These are phyloP conservation scores for Cerrena zonata DNA, from an alignment of 1,284 basidiomycete genomes.

Conservation along the genomic window DNA sequence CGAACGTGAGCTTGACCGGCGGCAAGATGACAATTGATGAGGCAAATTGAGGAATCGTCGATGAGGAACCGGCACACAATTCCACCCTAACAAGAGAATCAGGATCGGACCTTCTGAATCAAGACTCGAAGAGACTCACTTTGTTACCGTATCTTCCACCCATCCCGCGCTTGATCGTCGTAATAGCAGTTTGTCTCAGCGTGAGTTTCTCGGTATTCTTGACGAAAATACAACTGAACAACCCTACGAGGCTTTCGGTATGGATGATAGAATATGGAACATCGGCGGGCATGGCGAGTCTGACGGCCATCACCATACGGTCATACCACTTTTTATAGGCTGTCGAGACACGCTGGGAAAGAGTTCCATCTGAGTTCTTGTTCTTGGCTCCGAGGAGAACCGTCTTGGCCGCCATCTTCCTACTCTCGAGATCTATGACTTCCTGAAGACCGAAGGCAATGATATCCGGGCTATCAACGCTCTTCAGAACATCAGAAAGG, in stretches of 20 bases:
- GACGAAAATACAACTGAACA: slow-evolving; percentile 86
- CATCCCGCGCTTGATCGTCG: slow-evolving; percentile 86
- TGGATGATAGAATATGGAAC: slow-evolving; percentile 74
- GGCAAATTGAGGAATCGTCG: slow-evolving; percentile 87
- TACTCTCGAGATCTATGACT: slow-evolving; percentile 87
- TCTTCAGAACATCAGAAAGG: slow-evolving; percentile 64
- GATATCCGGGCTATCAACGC: slow-evolving; percentile 76
- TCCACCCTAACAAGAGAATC: slow-evolving; percentile 58
- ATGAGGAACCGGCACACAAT: slow-evolving; percentile 86
- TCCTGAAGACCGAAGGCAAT: slow-evolving; percentile 95
- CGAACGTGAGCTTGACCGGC: slow-evolving; percentile 84
- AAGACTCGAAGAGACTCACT: slow-evolving; percentile 37
- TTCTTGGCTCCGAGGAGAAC: slow-evolving; percentile 74
- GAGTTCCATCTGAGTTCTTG: slow-evolving; percentile 55
- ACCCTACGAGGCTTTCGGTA: slow-evolving; percentile 84
- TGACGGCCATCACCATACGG: slow-evolving; percentile 67
- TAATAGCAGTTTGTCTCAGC: slow-evolving; percentile 70
- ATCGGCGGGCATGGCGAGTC: slow-evolving; percentile 61
- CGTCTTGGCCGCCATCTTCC: slow-evolving; percentile 87
- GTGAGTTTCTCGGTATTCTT: slow-evolving; percentile 54
- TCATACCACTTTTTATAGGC: slow-evolving; percentile 88
- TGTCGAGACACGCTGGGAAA: slow-evolving; percentile 75
- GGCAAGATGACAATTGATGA: slow-evolving; percentile 94
- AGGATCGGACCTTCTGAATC: neutral
- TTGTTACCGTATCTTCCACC: slow-evolving; percentile 94